These are phyloP conservation scores for Fusarium longipes DNA, from an alignment of 2,329 filamentous ascomycete species.

Conservation along the genomic window DNA sequence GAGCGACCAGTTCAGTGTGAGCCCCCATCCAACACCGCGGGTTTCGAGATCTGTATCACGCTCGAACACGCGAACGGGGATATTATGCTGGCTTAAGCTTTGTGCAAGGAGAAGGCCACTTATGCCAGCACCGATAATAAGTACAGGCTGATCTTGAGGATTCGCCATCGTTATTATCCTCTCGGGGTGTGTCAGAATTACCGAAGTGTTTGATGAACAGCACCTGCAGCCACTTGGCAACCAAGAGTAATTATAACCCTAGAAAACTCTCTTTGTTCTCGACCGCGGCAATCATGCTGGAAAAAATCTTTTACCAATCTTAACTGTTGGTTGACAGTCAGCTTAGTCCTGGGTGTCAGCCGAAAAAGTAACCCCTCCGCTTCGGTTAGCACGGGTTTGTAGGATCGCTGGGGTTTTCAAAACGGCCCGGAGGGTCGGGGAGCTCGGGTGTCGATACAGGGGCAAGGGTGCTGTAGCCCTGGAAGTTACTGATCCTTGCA, in stretches of 20 bases:
- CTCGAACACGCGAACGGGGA: slow-evolving; percentile 64
- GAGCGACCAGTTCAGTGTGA: slow-evolving; percentile 73
- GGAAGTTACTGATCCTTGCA: background rate
- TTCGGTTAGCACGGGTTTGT: background rate
- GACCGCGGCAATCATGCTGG: background rate
- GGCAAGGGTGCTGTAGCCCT: background rate
- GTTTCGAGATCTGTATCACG: slow-evolving; percentile 60
- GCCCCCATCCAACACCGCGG: slow-evolving; percentile 68
- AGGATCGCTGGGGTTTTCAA: background rate
- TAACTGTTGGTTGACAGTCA: background rate
- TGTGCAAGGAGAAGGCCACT: slow-evolving; percentile 54
- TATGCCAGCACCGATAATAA: slow-evolving; percentile 54
- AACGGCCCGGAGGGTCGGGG: background rate
- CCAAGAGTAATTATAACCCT: background rate
- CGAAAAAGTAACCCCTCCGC: background rate
- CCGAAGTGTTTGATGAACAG: background rate
- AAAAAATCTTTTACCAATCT: background rate
- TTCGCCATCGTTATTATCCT: background rate
- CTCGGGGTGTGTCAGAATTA: background rate
- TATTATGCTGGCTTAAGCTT: slow-evolving; percentile 45
- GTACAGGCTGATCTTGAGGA: slow-evolving; percentile 37
- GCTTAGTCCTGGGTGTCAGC: background rate
- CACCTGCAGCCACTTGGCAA: background rate
- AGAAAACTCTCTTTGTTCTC: background rate
- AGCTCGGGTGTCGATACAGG: background rate